A percentile compares a stretch with the other conserved stretches of the same genome.
Conservation (phyloP, 78 protist species). For the Isochrysis galbana region DNA sequence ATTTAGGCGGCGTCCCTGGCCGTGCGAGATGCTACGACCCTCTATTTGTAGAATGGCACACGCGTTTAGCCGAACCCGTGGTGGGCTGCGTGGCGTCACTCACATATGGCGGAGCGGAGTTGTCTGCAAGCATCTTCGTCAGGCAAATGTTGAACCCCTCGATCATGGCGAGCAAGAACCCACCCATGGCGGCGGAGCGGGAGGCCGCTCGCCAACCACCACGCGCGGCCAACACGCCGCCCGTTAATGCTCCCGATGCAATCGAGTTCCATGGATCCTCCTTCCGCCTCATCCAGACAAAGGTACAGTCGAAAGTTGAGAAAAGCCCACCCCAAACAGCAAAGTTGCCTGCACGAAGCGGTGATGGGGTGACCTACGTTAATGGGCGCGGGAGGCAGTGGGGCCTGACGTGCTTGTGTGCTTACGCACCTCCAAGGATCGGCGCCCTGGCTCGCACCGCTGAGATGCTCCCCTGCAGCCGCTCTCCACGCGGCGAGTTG, state of each 20-base stretch:
- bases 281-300: conserved; percentile 34
- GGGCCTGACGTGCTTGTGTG: not conserved
- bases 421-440: not conserved
- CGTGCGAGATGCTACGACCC: too few species aligned
- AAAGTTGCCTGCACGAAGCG: conserved; percentile 41
- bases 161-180: conserved; percentile 7
- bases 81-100: too few species aligned
- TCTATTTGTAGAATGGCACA: too few species aligned
- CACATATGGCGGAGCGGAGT: not conserved
- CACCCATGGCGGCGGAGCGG: not conserved
- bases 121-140: not conserved
- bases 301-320: conserved; percentile 62
- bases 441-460: conserved; percentile 38
- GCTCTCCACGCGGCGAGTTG: conserved; percentile 54
- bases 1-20: too few species aligned
- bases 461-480: not conserved
- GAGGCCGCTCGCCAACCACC: conserved; percentile 32
- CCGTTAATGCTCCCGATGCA: conserved; percentile 58
- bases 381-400: not conserved
- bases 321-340: conserved; percentile 74
- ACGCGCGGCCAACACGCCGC: conserved; percentile 49
- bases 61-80: too few species aligned
- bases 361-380: not conserved
- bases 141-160: conserved; percentile 24
- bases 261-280: conserved; percentile 65